A percentile compares a stretch with the other conserved stretches of the same genome.
Conservation (phyloP, 2,329 filamentous ascomycete species). For the Colletotrichum costaricense region DNA sequence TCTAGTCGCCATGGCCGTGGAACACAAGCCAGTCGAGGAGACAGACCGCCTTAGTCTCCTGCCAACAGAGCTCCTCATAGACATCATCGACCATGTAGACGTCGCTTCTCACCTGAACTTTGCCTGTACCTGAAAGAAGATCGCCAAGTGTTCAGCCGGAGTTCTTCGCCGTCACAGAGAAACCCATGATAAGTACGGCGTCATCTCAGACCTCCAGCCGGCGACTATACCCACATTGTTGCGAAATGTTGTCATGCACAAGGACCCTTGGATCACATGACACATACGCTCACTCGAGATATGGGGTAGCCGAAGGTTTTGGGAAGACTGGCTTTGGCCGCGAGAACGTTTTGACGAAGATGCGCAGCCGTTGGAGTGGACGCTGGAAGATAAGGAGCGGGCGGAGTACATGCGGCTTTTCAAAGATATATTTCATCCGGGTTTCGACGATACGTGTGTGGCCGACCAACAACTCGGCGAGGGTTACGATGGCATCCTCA, state of each 20-base stretch:
- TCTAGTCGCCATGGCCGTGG: neutral
- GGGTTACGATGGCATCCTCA: conserved; percentile 9
- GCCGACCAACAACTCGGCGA: neutral
- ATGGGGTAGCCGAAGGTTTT: conserved; percentile 3
- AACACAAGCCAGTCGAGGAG: neutral
- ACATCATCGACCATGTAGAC: conserved; percentile 11
- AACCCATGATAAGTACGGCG: neutral
- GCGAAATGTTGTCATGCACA: neutral
- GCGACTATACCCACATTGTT: conserved; percentile 4
- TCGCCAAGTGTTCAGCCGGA: neutral
- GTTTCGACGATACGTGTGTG: neutral
- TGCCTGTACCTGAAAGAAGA: neutral
- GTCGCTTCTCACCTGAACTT: neutral
- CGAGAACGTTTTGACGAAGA: neutral
- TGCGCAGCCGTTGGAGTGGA: neutral
- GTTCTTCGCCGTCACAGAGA: conserved; percentile 9
- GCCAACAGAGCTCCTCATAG: conserved; percentile 8
- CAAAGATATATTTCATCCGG: neutral
- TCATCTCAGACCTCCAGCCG: conserved; percentile 16
- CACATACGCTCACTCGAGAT: conserved; percentile 17
- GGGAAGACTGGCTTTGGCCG: conserved; percentile 7
- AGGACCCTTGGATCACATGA: conserved; percentile 6
- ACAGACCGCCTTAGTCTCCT: neutral
- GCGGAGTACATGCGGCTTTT: neutral
- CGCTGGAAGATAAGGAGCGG: neutral